These are phyloP conservation scores for Raphidocelis subcapitata DNA, from an alignment of 139 green algal genomes.

Conservation along the genomic window DNA sequence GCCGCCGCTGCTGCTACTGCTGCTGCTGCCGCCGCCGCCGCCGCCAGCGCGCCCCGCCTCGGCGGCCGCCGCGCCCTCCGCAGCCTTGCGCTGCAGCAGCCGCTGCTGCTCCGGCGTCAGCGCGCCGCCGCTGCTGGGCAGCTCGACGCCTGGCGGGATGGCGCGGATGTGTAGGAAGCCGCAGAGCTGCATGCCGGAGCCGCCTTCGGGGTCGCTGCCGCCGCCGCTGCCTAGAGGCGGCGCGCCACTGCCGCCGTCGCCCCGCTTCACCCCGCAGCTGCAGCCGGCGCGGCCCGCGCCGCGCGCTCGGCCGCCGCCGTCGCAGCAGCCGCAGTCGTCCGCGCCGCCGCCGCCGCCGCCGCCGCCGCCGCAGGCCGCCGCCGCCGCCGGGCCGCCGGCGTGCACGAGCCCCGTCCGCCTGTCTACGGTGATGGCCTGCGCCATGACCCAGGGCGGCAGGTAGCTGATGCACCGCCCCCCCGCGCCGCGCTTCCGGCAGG, in stretches of 20 bases:
- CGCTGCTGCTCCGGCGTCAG: conserved; percentile 22
- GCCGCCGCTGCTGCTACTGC: not conserved
- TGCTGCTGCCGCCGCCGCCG: too few relatives aligned
- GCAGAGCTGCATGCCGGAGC: conserved; percentile 16
- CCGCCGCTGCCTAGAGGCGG: not conserved
- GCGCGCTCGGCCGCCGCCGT: too few relatives aligned
- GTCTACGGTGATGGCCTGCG: conserved; percentile 22
- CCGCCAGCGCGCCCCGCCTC: not conserved
- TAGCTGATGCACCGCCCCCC: conserved; percentile 25
- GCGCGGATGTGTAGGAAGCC: conserved; percentile 30
- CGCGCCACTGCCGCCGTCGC: too few relatives aligned
- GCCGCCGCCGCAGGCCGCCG: too few relatives aligned
- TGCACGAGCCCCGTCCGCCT: conserved; percentile 20
- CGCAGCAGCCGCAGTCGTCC: too few relatives aligned
- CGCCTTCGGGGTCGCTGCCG: not conserved
- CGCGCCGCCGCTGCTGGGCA: conserved; percentile 8
- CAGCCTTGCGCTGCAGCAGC: conserved; percentile 10
- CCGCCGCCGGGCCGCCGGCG: too few relatives aligned
- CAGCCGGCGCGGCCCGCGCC: too few relatives aligned
- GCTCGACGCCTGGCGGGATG: conserved; percentile 16
- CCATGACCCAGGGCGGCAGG: conserved; percentile 22
- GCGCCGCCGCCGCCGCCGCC: too few relatives aligned
- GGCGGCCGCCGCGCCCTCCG: conserved; percentile 4
- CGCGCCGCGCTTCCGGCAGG: conserved; percentile 4
- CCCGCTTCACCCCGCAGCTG: too few relatives aligned